Evolutionary conservation across 768 basidiomycete genomes (phyloP).

Genomic region (Lentinula boryana): DNA sequence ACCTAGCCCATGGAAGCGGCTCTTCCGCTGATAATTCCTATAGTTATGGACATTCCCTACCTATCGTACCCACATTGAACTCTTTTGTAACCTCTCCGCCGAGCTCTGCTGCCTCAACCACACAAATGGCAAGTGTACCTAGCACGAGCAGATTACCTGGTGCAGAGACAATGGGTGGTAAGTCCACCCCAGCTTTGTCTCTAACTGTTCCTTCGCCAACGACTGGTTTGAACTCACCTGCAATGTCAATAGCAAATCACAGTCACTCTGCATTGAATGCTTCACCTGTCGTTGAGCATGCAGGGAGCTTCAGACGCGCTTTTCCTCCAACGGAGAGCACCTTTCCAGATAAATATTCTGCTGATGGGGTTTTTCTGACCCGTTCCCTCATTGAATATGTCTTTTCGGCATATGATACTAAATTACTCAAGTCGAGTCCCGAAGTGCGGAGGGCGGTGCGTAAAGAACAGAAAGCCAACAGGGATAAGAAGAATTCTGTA

Average conservation of each 20-base stretch:
- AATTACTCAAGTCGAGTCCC: slow-evolving; percentile 8
- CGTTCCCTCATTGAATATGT: slow-evolving; percentile 43
- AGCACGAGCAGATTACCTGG: neutral
- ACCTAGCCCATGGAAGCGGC: neutral
- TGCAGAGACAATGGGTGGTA: neutral
- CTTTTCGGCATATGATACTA: slow-evolving; percentile 41
- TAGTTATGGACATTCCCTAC: neutral
- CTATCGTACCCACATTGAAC: neutral
- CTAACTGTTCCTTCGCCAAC: slow-evolving; percentile 2
- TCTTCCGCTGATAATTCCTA: neutral
- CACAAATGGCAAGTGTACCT: neutral
- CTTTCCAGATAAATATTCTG: slow-evolving; percentile 10
- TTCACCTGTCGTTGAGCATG: neutral
- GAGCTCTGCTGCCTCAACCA: neutral
- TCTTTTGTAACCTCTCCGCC: neutral
- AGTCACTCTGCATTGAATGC: neutral
- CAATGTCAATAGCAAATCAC: neutral
- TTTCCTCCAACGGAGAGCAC: slow-evolving; percentile 11
- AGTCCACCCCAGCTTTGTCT: neutral
- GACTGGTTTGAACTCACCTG: slow-evolving; percentile 5
- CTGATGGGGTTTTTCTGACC: slow-evolving; percentile 26
- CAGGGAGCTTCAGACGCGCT: slow-evolving; percentile 1
- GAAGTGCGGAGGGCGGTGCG: slow-evolving; percentile 4
- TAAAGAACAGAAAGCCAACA: slow-evolving; percentile 3
- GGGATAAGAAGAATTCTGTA: neutral